Evolutionary conservation across 2,329 filamentous ascomycete species (phyloP).

Genomic region (Clarireedia hainanense): DNA sequence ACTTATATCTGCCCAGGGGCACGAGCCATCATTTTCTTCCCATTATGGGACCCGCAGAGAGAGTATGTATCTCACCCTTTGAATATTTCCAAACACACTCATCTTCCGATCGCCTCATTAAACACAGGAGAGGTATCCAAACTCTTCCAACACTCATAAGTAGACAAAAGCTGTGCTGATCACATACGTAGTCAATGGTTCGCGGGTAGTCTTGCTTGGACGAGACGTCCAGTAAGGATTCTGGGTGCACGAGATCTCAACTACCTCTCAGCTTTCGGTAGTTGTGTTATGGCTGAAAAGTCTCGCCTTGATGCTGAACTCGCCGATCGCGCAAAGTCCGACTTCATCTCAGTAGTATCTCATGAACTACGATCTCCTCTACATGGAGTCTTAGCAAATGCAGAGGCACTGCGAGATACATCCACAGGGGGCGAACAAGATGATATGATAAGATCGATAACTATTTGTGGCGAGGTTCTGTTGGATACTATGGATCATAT

Average conservation of each 20-base stretch:
- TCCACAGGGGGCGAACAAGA: slow-evolving; percentile 36
- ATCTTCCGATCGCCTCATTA: too few relatives aligned
- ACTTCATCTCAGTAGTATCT: slow-evolving; percentile 51
- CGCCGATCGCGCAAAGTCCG: slow-evolving; percentile 38
- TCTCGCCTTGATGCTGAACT: slow-evolving; percentile 37
- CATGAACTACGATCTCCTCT: slow-evolving; percentile 54
- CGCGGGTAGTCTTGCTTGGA: slow-evolving; percentile 42
- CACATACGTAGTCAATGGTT: slow-evolving; percentile 32
- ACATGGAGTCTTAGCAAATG: slow-evolving; percentile 48
- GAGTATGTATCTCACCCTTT: slow-evolving; percentile 19
- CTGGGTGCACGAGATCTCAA: slow-evolving; percentile 39
- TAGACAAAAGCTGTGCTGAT: background rate
- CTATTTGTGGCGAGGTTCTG: slow-evolving; percentile 41
- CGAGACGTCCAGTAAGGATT: slow-evolving; percentile 32
- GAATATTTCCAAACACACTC: background rate
- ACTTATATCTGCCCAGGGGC: slow-evolving; percentile 33
- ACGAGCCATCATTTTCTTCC: slow-evolving; percentile 38
- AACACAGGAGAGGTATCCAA: too few relatives aligned
- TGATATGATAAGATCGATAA: slow-evolving; percentile 39
- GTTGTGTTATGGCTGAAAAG: slow-evolving; percentile 49
- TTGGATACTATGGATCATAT: slow-evolving; percentile 45
- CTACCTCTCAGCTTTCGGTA: slow-evolving; percentile 42
- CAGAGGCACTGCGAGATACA: slow-evolving; percentile 43
- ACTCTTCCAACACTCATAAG: too few relatives aligned
- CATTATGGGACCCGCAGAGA: slow-evolving; percentile 37